Evolutionary conservation across 495 filamentous ascomycete genomes (phyloP).

Genomic region (Penicillium manginii): DNA sequence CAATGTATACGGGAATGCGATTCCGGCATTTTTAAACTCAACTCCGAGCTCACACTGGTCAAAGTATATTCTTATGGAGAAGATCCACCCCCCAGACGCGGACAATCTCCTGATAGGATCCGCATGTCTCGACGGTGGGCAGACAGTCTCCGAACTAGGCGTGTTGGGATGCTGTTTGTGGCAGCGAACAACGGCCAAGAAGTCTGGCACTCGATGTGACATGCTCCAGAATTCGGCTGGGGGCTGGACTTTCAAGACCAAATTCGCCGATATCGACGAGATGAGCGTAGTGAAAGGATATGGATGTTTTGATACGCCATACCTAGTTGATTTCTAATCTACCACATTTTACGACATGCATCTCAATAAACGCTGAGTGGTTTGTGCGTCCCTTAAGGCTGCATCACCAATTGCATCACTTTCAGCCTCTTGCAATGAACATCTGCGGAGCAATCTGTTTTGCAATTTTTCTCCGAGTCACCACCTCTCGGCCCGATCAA

Average conservation of each 20-base stretch:
- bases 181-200: constrained; percentile 42
- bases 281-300: constrained; percentile 88
- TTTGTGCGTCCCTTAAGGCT: neutral
- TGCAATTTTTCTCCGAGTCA: neutral
- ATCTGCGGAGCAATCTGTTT: no score
- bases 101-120: constrained; percentile 72
- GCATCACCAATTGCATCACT: neutral
- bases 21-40: constrained; percentile 66
- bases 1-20: constrained; percentile 76
- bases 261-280: constrained; percentile 78
- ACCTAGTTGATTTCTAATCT: constrained; percentile 49
- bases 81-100: constrained; percentile 73
- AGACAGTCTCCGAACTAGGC: constrained; percentile 82
- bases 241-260: constrained; percentile 82
- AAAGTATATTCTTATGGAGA: constrained; percentile 83
- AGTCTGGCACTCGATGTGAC: constrained; percentile 24
- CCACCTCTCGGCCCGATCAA: neutral
- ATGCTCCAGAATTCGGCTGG: constrained; percentile 68
- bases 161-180: constrained; percentile 81
- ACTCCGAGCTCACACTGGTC: constrained; percentile 65
- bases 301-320: constrained; percentile 79
- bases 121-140: constrained; percentile 66
- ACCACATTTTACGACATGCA: neutral
- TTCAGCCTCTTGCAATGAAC: neutral
- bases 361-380: no score